These are phyloP conservation scores for Verticillium isaacii DNA, from an alignment of 2,329 filamentous ascomycete species.

Conservation along the genomic window DNA sequence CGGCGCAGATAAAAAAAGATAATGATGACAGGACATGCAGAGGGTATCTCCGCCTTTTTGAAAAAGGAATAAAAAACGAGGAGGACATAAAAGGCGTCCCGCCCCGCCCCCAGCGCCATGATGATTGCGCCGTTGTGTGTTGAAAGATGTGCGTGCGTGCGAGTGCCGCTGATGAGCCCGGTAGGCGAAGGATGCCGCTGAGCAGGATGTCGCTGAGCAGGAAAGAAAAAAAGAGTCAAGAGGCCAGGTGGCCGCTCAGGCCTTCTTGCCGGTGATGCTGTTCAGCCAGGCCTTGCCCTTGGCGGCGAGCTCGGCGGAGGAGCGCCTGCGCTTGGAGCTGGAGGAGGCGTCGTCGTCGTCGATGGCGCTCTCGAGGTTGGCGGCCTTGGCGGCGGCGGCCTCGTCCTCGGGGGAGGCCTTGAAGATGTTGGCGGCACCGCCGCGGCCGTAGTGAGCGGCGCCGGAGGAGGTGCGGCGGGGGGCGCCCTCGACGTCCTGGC, in stretches of 20 bases:
- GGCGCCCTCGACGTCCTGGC: conserved; percentile 74
- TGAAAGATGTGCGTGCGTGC: background rate
- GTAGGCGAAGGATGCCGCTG: background rate
- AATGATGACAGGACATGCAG: background rate
- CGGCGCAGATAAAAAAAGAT: background rate
- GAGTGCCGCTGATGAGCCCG: background rate
- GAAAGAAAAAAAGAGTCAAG: background rate
- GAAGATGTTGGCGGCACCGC: conserved; percentile 70
- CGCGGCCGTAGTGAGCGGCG: conserved; percentile 64
- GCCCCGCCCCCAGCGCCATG: background rate
- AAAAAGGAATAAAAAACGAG: background rate
- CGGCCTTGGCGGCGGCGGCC: conserved; percentile 20
- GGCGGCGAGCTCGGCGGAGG: conserved; percentile 22
- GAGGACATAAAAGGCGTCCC: background rate
- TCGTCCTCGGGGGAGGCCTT: conserved; percentile 38
- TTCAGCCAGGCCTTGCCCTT: conserved; percentile 46
- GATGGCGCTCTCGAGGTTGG: conserved; percentile 21
- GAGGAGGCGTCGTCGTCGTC: conserved; percentile 20
- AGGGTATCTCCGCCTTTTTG: conserved; percentile 2
- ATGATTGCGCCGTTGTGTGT: background rate
- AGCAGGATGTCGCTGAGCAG: background rate
- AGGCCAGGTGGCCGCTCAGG: conserved; percentile 15
- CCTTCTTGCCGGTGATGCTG: conserved; percentile 45
- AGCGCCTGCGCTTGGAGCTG: conserved; percentile 8
- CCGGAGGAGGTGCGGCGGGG: conserved; percentile 52